Conservation (phyloP, 148 eudicot genomes). For the Rhododendron griersonianum region DNA sequence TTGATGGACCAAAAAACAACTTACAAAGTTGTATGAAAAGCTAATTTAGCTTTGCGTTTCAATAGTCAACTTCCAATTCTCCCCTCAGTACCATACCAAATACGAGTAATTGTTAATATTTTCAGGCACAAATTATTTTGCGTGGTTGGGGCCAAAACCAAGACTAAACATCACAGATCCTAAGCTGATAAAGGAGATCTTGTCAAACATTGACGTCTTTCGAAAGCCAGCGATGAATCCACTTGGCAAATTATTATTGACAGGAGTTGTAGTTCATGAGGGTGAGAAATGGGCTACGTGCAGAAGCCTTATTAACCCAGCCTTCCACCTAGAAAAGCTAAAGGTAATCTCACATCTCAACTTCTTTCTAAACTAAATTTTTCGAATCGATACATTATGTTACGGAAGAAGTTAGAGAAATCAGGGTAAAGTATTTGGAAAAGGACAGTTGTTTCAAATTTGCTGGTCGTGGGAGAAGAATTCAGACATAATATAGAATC, state of each 20-base stretch:
- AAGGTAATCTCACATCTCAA: conserved; percentile 17
- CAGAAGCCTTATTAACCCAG: conserved; percentile 25
- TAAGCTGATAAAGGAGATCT: conserved; percentile 23
- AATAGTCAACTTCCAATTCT: too few species aligned
- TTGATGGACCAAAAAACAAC: too few species aligned
- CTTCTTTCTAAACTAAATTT: not conserved
- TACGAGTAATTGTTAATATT: not conserved
- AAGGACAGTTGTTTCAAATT: not conserved
- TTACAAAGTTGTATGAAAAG: too few species aligned
- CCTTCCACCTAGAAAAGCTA: conserved; percentile 24
- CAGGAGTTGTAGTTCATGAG: conserved; percentile 20
- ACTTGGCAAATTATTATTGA: conserved; percentile 11
- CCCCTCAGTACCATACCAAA: not conserved
- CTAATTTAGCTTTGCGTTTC: too few species aligned
- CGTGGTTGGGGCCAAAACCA: conserved; percentile 30
- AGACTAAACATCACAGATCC: conserved; percentile 25
- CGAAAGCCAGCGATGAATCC: conserved; percentile 24
- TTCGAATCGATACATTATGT: too few species aligned
- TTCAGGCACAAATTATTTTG: conserved; percentile 20
- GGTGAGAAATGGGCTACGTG: conserved; percentile 33
- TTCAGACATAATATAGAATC: too few species aligned
- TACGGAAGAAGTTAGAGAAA: too few species aligned
- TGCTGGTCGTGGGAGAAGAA: too few species aligned
- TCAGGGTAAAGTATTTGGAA: not conserved
- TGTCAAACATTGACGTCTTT: conserved; percentile 12